A percentile compares a stretch with the other conserved stretches of the same genome.
Conservation (phyloP, 2,329 filamentous ascomycete species). For the Hypoxylon sp. region DNA sequence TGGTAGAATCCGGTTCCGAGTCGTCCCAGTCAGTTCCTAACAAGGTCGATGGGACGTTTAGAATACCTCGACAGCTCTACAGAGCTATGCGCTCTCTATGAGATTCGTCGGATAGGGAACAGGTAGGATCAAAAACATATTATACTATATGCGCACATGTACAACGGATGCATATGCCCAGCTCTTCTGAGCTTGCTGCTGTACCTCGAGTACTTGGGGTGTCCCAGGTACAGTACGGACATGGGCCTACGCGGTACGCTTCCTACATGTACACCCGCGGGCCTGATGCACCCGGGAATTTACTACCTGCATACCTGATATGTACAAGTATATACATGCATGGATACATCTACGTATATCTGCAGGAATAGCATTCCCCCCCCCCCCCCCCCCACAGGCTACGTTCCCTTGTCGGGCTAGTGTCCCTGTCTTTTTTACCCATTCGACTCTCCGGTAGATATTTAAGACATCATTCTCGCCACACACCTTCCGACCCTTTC, state of each 20-base stretch:
- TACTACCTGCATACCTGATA: constrained; percentile 23
- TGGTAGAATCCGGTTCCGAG: constrained; percentile 32
- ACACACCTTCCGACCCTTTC: constrained; percentile 26
- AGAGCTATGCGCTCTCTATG: no score
- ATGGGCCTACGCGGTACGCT: no score
- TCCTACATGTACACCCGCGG: no score
- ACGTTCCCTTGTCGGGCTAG: constrained; percentile 8
- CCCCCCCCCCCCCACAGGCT: constrained; percentile 15
- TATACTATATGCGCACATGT: no score
- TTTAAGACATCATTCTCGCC: constrained; percentile 33
- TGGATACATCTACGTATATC: no score
- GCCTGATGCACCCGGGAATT: no score
- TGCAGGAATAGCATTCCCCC: no score
- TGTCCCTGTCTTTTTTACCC: constrained; percentile 11
- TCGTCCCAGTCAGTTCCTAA: constrained; percentile 19
- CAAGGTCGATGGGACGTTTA: no score
- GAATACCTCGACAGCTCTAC: no score
- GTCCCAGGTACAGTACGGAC: no score
- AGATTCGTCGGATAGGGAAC: neutral
- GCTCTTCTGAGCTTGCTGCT: constrained; percentile 8
- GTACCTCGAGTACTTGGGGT: constrained; percentile 26
- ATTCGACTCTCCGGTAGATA: constrained; percentile 24
- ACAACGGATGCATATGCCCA: no score
- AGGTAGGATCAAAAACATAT: constrained; percentile 15
- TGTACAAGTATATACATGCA: neutral